Conservation (phyloP, 164 flowering plant genomes). For the Sedum album region DNA sequence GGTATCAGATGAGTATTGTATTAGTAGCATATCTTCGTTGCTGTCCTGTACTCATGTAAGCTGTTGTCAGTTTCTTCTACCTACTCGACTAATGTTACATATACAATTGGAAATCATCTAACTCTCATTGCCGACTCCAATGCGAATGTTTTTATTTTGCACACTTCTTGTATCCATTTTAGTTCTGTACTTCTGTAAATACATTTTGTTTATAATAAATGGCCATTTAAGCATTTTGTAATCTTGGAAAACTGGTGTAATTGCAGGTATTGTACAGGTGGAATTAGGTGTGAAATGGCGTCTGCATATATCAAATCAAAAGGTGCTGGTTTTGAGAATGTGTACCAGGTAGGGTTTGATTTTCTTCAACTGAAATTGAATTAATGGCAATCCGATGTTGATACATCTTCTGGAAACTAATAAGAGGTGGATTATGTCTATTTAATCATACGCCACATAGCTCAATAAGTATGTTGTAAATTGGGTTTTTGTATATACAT, state of each 20-base stretch:
- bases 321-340: constrained; percentile 89
- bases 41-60: neutral
- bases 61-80: neutral
- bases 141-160: neutral
- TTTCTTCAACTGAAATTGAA: neutral
- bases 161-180: neutral
- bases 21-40: no score
- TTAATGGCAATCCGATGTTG: no score
- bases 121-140: neutral
- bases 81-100: neutral
- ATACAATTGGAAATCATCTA: neutral
- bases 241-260: constrained; percentile 7
- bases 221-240: neutral
- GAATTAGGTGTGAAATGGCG: constrained; percentile 98
- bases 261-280: constrained; percentile 96
- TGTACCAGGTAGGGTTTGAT: constrained; percentile 52
- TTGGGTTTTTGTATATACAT: neutral
- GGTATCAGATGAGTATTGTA: neutral
- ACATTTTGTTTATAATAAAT: neutral
- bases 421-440: neutral
- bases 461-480: neutral
- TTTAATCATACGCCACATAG: neutral
- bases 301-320: constrained; percentile 87
- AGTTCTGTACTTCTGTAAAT: neutral
- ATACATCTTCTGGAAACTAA: no score